Evolutionary conservation across 2,329 filamentous ascomycete genomes (phyloP).

Genomic region (Ilyonectria sp.): DNA sequence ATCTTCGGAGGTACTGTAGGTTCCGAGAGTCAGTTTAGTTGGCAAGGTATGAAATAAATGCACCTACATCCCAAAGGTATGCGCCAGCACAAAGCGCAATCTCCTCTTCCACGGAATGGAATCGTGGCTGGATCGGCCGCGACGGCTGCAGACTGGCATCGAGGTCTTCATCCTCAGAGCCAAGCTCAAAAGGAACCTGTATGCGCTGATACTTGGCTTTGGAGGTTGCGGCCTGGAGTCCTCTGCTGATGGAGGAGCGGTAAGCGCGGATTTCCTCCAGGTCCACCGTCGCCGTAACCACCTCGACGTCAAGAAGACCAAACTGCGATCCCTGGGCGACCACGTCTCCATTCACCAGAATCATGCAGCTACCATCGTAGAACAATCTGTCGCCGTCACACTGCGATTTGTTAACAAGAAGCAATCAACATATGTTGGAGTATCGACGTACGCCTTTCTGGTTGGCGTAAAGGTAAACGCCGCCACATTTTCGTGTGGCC

Average conservation of each 20-base stretch:
- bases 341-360: slow-evolving; percentile 74
- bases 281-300: slow-evolving; percentile 76
- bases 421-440: neutral
- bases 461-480: slow-evolving; percentile 66
- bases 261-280: slow-evolving; percentile 79
- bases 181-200: slow-evolving; percentile 47
- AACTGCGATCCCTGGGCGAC: slow-evolving; percentile 76
- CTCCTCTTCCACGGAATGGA: slow-evolving; percentile 45
- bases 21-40: neutral
- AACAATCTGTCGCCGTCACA: slow-evolving; percentile 74
- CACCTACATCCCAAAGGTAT: slow-evolving; percentile 63
- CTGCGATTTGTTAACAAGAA: neutral
- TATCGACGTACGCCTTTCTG: slow-evolving; percentile 46
- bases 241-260: slow-evolving; percentile 69
- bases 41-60: neutral
- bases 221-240: slow-evolving; percentile 67
- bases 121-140: slow-evolving; percentile 40
- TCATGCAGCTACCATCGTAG: slow-evolving; percentile 68
- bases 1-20: slow-evolving; percentile 63
- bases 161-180: slow-evolving; percentile 51
- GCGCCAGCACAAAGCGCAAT: slow-evolving; percentile 34
- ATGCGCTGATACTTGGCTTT: slow-evolving; percentile 39
- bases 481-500: slow-evolving; percentile 74
- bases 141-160: slow-evolving; percentile 49
- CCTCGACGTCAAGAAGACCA: slow-evolving; percentile 71